Conservation (phyloP, 768 basidiomycete species). For the Phylloporus sp. region DNA sequence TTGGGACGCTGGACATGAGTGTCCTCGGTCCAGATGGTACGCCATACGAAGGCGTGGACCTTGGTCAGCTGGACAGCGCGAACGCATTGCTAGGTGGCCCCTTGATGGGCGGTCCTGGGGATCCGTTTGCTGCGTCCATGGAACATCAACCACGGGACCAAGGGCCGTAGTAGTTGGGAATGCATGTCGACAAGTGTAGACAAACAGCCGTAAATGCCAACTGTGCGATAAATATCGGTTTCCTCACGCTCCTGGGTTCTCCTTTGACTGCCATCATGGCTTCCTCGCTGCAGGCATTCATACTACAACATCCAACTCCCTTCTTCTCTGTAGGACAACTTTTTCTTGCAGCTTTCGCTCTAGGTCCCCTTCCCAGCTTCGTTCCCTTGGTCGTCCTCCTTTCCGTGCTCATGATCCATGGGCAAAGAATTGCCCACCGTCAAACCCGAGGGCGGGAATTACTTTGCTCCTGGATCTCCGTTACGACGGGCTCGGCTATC, state of each 20-base stretch:
- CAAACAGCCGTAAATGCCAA: slow-evolving; percentile 23
- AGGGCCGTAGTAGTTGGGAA: too few relatives aligned
- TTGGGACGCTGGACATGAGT: slow-evolving; percentile 57
- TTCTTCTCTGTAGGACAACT: slow-evolving; percentile 25
- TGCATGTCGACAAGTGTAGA: too few relatives aligned
- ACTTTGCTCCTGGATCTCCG: slow-evolving; percentile 31
- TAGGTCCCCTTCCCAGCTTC: slow-evolving; percentile 30
- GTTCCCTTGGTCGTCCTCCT: slow-evolving; percentile 31
- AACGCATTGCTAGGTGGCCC: slow-evolving; percentile 56
- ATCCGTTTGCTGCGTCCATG: slow-evolving; percentile 49
- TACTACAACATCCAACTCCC: slow-evolving; percentile 23
- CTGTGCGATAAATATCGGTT: slow-evolving; percentile 11
- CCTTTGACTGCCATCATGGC: slow-evolving; percentile 16
- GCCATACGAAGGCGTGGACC: slow-evolving; percentile 46
- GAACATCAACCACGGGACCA: slow-evolving; percentile 16
- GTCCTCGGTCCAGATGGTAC: slow-evolving; percentile 62
- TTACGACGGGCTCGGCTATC: slow-evolving; percentile 39
- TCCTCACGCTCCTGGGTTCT: background rate
- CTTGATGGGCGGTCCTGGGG: slow-evolving; percentile 53
- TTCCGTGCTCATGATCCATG: slow-evolving; percentile 26
- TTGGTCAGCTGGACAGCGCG: slow-evolving; percentile 50
- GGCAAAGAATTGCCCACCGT: slow-evolving; percentile 27
- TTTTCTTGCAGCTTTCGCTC: slow-evolving; percentile 21
- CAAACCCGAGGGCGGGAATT: slow-evolving; percentile 27
- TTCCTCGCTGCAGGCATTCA: slow-evolving; percentile 18